phyloP scores from a whole-genome alignment of 1,284 basidiomycete genomes.

The Irpex sp. region DNA sequence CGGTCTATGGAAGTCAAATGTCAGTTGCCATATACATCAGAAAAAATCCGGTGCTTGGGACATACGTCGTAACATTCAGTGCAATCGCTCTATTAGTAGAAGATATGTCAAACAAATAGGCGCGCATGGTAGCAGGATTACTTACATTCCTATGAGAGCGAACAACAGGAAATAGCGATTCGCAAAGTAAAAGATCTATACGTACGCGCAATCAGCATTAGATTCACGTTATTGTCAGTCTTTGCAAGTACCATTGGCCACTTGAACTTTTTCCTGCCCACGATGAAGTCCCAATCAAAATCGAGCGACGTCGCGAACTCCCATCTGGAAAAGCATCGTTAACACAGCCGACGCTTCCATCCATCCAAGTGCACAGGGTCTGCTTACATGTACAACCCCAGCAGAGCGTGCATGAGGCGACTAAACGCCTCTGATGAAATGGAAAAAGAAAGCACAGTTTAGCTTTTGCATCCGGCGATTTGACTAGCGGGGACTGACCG shows the following conservation, averaged over 20 bases:
- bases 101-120: constrained; percentile 1
- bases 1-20: constrained; percentile 32
- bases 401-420: constrained; percentile 63
- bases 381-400: constrained; percentile 67
- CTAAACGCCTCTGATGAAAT: constrained; percentile 47
- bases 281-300: constrained; percentile 67
- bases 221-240: not conserved
- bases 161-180: constrained; percentile 66
- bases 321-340: constrained; percentile 21
- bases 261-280: constrained; percentile 54
- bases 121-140: not conserved
- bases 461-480: not conserved
- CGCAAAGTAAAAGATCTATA: constrained; percentile 67
- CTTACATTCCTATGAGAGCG: constrained; percentile 69
- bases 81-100: constrained; percentile 43
- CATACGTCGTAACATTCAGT: constrained; percentile 53
- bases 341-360: no score
- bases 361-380: constrained; percentile 5
- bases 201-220: not conserved
- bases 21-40: constrained; percentile 2
- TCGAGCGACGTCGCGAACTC: constrained; percentile 54
- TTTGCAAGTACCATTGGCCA: constrained; percentile 30
- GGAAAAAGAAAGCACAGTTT: not conserved
- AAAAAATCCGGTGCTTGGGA: constrained; percentile 1
- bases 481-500: constrained; percentile 32